Evolutionary conservation across 257 asterid species (phyloP), one percentile per base, ranked within the genome.

Genomic region (Gentiana macrophylla): DNA sequence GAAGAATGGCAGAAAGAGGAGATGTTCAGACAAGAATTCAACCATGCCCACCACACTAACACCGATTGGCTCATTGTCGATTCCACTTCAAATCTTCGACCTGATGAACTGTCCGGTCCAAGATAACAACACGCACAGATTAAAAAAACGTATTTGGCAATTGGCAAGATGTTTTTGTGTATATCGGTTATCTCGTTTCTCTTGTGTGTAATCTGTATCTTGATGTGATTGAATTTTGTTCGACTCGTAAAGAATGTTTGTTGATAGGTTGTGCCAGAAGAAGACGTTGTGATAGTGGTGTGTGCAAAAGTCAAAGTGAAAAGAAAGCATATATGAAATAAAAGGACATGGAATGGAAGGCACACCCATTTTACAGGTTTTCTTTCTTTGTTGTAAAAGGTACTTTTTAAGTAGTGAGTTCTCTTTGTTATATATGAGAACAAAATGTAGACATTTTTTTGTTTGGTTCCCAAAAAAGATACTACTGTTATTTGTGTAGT

Each of bases 1-100:
- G 97, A 88, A 53, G 97, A 88, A 61, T 88, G 97, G 97, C 95
- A 88, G 70, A 81, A 81, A 76, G 94, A 83, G 53, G 97, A 88
- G 66, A 72, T 84, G 80, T 77, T 79, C 84, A 70, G 93, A 3
- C 94, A 79, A 51, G 94, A 85, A 45, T 66, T 66, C 49, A 79
- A 53, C 64, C 77, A 74, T 37, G 46, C 62, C 24, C 84, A 60
- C 43, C 70, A 75, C 37, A 78, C 84, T 11, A 66, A 60, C 62
- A 68, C 78, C 11, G 81, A 79, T 38, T 83, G 94, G 97, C 72
- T 85, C 9, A 79, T 85, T 11, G 68, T 72, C 12, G 91, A 83
- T 54, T 83, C 97, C 61, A 85, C 78, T 15, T 74, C 75, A 12
- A 83, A 88, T 46, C 72, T 88, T 37, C 88, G 84, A 4, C 79